Evolutionary conservation across 169 alveolate species (phyloP).

Genomic region (Cryptosporidium felis): DNA sequence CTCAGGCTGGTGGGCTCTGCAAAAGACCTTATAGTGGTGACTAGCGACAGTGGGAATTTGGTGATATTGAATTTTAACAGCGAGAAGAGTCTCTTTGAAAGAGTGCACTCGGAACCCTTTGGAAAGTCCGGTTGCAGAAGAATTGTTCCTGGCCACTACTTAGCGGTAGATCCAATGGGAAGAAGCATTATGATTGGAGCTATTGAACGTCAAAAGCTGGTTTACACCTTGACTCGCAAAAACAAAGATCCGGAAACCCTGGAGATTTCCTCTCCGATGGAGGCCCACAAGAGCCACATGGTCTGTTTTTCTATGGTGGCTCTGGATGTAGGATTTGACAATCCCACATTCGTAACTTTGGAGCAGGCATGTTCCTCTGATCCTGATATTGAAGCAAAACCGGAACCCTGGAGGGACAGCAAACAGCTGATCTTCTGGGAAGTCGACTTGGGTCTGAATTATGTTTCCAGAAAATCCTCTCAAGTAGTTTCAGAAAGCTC

Average conservation of each 20-base stretch:
- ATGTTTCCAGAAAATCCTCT: conserved; percentile 93
- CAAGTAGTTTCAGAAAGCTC: conserved; percentile 80
- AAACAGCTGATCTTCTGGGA: conserved; percentile 94
- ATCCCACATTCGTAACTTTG: conserved; percentile 96
- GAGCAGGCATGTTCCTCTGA: conserved; percentile 90
- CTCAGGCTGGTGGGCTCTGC: conserved; percentile 92
- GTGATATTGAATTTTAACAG: conserved; percentile 91
- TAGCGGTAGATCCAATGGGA: conserved; percentile 99
- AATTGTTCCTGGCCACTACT: conserved; percentile 97
- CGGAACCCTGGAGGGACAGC: conserved; percentile 76
- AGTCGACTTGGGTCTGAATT: conserved; percentile 99
- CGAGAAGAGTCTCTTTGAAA: conserved; percentile 85
- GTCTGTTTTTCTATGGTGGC: conserved; percentile 78
- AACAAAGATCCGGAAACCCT: conserved; percentile 91
- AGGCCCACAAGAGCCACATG: conserved; percentile 77
- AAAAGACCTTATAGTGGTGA: conserved; percentile 92
- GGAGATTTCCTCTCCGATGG: conserved; percentile 74
- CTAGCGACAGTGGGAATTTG: conserved; percentile 97
- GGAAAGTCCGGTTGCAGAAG: conserved; percentile 97
- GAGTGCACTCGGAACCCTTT: conserved; percentile 96
- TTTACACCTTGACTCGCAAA: conserved; percentile 96
- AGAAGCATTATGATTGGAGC: conserved; percentile 99
- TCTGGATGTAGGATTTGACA: conserved; percentile 87
- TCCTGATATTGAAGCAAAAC: conserved; percentile 86
- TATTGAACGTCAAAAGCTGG: conserved; percentile 97